Base-by-base conservation (phyloP, 805 yeast genomes). In the Metschnikowia santaceciliae region DNA sequence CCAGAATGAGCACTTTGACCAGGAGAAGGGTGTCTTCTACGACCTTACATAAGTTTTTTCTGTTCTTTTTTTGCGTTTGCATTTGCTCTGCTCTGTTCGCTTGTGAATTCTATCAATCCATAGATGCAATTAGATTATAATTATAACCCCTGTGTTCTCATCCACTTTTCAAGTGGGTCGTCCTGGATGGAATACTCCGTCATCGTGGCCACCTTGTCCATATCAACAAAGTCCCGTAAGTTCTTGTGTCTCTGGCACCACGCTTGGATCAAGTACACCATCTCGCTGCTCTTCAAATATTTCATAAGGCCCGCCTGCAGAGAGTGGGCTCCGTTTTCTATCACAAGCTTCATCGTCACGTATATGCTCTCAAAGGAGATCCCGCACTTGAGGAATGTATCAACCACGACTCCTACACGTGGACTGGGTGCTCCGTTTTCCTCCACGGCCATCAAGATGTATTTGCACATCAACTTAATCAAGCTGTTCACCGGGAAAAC, bases 401-500 rank as follows among this genome's bases (percentile, higher is more conserved):
- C 85, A 6, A 81, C 78, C 33, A 86, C 71, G 3, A 77, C 70
- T 6, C 91, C 92, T 5, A 67, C 62, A 58, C 84, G 60, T 64
- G 78, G 60, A 34, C 23, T 30, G 15, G 59, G 53, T 3, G 50
- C 55, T 3, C 61, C 59, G 45, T 63, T 63, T 45, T 70, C 74
- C 37, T 71, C 73, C 6, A 61, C 55, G 1, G 75, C 68, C 39
- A 66, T 68, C 35, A 36, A 30, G 15, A 86, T 72, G 58, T 82
- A 76, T 56, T 79, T 80, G 56, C 84, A 76, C 43, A 88, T 70
- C 53, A 86, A 72, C 52, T 88, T 85, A 57, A 89, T 73, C 43
- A 91, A 72, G 50, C 82, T 84, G 55, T 81, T 81, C 6, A 88
- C 76, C 17, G 97, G 96, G 72, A 91, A 90, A 3, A 90, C 86